Conservation (phyloP, 2,329 filamentous ascomycete genomes). For the Pseudogymnoascus sp. region DNA sequence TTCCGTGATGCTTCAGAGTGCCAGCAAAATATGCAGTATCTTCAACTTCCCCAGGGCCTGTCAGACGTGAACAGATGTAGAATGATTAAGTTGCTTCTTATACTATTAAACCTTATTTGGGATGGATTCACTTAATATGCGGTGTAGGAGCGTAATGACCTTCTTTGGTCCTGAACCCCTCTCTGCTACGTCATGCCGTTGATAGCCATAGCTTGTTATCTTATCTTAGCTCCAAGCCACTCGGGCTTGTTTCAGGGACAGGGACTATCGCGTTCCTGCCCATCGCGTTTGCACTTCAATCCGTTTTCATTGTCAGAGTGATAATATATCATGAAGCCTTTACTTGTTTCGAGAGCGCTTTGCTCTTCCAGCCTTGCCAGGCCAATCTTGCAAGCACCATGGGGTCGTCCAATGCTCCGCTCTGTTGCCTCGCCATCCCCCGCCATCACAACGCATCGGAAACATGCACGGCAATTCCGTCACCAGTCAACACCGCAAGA, state of each 20-base stretch:
- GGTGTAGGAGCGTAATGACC: neutral
- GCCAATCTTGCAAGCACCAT: neutral
- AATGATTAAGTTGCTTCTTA: neutral
- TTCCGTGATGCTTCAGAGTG: neutral
- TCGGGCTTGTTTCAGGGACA: neutral
- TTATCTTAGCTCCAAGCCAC: conserved; percentile 1
- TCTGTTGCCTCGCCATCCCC: neutral
- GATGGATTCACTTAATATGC: neutral
- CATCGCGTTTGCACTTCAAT: neutral
- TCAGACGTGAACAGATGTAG: neutral
- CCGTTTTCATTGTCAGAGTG: neutral
- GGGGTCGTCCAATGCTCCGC: neutral
- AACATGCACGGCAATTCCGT: neutral
- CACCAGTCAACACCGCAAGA: neutral
- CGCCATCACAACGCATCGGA: neutral
- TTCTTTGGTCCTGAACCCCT: neutral
- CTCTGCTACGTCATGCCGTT: conserved; percentile 2
- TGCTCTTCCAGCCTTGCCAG: neutral
- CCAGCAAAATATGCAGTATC: neutral
- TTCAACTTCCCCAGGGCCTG: neutral
- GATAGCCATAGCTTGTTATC: conserved; percentile 1
- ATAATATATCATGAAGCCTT: neutral
- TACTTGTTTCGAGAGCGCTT: neutral
- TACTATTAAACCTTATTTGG: neutral
- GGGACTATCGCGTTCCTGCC: neutral